Percentiles rank a stretch among this genome's conserved stretches.
These are phyloP conservation scores for Aegilops sharonensis DNA, from an alignment of 176 grass and related monocot genomes.

Conservation along the genomic window DNA sequence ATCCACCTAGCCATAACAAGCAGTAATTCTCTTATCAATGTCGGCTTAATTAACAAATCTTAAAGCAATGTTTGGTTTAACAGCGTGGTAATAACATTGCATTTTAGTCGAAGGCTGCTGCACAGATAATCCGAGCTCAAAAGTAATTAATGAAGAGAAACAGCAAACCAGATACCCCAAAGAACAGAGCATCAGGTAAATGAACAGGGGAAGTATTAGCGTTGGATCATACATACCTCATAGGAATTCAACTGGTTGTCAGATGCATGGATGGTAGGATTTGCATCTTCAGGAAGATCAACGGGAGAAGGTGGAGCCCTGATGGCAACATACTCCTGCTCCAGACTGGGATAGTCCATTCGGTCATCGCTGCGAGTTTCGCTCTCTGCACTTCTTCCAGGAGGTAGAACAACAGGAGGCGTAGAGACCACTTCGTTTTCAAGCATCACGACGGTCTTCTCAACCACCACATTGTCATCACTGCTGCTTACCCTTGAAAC, in stretches of 20 bases:
- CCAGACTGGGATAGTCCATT: conserved; percentile 26
- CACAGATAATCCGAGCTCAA: neutral
- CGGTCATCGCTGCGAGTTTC: conserved; percentile 35
- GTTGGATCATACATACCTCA: conserved; percentile 63
- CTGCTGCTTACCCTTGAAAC: conserved; percentile 31
- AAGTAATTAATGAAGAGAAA: conserved; percentile 19
- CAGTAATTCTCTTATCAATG: conserved; percentile 9
- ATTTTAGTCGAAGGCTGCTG: neutral
- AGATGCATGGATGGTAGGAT: conserved; percentile 15
- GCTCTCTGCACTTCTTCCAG: conserved; percentile 26
- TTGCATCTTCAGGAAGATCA: conserved; percentile 31
- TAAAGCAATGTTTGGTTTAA: neutral
- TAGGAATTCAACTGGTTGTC: conserved; percentile 34
- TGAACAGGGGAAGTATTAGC: conserved; percentile 15
- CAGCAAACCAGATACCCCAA: neutral
- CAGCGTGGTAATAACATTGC: neutral
- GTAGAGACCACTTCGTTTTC: conserved; percentile 48
- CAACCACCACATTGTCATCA: conserved; percentile 49
- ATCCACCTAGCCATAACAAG: conserved; percentile 48
- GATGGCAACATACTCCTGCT: conserved; percentile 45
- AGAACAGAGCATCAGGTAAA: conserved; percentile 6
- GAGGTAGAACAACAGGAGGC: conserved; percentile 16
- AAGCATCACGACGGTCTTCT: conserved; percentile 70
- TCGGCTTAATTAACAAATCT: neutral
- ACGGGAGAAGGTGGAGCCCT: conserved; percentile 60